These are phyloP conservation scores for Apiotrichum brassicae DNA, from an alignment of 1,284 basidiomycete species.

Conservation along the genomic window DNA sequence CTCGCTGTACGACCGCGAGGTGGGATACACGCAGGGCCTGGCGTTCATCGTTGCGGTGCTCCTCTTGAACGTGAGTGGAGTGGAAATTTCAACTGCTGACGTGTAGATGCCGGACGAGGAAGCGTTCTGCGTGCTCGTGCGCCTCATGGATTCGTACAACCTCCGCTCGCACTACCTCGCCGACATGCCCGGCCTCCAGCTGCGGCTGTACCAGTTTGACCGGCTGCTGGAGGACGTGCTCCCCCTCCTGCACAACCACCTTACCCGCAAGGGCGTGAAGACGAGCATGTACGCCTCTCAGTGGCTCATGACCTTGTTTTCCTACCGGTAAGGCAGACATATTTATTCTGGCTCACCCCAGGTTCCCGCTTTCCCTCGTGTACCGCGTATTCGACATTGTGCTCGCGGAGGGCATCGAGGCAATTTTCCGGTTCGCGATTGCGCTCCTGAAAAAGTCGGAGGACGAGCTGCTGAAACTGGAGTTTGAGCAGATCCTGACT, in stretches of 20 bases:
- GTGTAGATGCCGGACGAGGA: constrained; percentile 94
- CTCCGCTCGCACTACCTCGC: constrained; percentile 92
- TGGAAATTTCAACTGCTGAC: constrained; percentile 4
- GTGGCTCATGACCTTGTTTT: constrained; percentile 97
- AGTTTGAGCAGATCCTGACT: constrained; percentile 79
- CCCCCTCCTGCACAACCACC: constrained; percentile 84
- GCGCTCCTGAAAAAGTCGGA: constrained; percentile 84
- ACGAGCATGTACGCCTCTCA: constrained; percentile 93
- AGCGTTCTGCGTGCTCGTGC: constrained; percentile 90
- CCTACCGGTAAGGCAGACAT: constrained; percentile 75
- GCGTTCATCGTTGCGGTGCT: constrained; percentile 93
- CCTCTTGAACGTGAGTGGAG: constrained; percentile 68
- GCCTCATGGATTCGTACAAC: constrained; percentile 96
- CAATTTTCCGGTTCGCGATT: constrained; percentile 91
- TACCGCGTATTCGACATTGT: constrained; percentile 80
- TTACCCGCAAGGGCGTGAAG: constrained; percentile 86
- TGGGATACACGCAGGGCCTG: constrained; percentile 94
- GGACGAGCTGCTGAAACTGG: constrained; percentile 64
- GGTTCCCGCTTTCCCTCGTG: constrained; percentile 91
- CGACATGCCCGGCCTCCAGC: constrained; percentile 94
- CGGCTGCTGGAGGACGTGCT: constrained; percentile 85
- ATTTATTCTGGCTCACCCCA: constrained; percentile 37
- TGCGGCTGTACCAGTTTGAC: constrained; percentile 86
- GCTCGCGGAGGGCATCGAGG: constrained; percentile 93
- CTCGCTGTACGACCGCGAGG: constrained; percentile 88